A percentile compares a stretch with the other conserved stretches of the same genome.
These are phyloP conservation scores for Keqinozyma sinolaborantium DNA, from an alignment of 1,139 yeast genomes.

Conservation along the genomic window DNA sequence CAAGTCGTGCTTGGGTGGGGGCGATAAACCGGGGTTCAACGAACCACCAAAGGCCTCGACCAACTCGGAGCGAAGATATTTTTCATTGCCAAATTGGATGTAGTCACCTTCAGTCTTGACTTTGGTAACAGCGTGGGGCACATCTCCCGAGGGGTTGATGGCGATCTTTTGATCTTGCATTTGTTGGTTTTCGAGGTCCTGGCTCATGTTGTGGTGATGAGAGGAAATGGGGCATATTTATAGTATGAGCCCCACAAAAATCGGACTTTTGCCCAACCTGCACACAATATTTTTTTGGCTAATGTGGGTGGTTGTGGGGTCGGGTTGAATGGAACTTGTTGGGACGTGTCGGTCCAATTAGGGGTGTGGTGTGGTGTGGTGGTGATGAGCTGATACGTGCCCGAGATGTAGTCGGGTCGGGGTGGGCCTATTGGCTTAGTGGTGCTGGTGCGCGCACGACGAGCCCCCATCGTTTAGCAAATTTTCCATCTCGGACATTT, in stretches of 20 bases:
- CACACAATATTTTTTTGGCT: neutral
- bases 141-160: constrained; percentile 8
- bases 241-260: neutral
- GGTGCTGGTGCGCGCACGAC: too few relatives aligned
- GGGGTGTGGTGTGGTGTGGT: too few relatives aligned
- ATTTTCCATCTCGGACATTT: too few relatives aligned
- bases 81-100: constrained; percentile 69
- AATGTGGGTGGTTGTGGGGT: neutral
- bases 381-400: too few relatives aligned
- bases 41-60: constrained; percentile 74
- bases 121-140: constrained; percentile 18
- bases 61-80: constrained; percentile 60
- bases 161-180: constrained; percentile 20
- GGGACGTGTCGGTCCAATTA: too few relatives aligned
- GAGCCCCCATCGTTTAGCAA: too few relatives aligned
- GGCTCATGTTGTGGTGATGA: constrained; percentile 12
- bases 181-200: constrained; percentile 28
- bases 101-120: constrained; percentile 49
- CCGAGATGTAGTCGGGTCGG: too few relatives aligned
- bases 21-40: constrained; percentile 59
- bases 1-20: constrained; percentile 66
- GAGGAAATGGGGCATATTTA: neutral
- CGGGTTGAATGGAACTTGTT: neutral
- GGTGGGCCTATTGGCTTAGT: too few relatives aligned
- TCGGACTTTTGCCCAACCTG: neutral